Percentiles rank a stretch among this genome's conserved stretches.
phyloP scores from a whole-genome alignment of 169 alveolate genomes.

The Plasmodium adleri region DNA sequence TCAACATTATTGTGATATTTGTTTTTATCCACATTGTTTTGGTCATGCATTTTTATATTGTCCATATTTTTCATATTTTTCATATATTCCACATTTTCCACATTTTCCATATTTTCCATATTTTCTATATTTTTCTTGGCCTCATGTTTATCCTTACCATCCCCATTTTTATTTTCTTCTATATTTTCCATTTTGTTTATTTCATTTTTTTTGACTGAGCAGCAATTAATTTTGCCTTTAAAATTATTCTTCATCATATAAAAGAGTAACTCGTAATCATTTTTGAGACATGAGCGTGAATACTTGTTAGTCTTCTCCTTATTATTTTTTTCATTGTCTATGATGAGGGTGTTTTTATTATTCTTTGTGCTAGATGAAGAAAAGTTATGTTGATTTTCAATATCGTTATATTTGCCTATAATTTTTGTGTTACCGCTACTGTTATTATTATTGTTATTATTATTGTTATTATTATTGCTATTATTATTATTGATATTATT shows the following conservation, averaged over 20 bases:
- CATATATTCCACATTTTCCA: too few relatives aligned
- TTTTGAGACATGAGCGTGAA: slow-evolving; percentile 41
- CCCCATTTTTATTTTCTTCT: neutral
- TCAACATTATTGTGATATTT: neutral
- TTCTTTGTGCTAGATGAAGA: neutral
- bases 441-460: neutral
- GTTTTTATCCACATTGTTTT: neutral
- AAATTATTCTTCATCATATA: slow-evolving; percentile 65
- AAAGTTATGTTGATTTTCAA: neutral
- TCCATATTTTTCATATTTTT: too few relatives aligned
- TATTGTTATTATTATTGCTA: neutral
- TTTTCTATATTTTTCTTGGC: neutral
- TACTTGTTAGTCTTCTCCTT: slow-evolving; percentile 7
- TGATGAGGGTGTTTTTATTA: slow-evolving; percentile 24
- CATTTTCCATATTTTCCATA: neutral
- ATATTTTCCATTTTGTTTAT: slow-evolving; percentile 8
- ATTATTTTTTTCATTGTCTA: slow-evolving; percentile 14
- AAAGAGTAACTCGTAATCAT: slow-evolving; percentile 47
- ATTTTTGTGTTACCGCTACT: neutral
- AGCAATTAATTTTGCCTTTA: slow-evolving; percentile 53
- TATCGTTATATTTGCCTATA: neutral
- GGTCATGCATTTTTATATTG: neutral
- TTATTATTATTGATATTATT: slow-evolving; percentile 9
- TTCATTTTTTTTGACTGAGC: slow-evolving; percentile 42
- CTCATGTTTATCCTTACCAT: neutral